phyloP scores from a whole-genome alignment of 2,329 filamentous ascomycete species.

The Arthrobotrys megalospora region DNA sequence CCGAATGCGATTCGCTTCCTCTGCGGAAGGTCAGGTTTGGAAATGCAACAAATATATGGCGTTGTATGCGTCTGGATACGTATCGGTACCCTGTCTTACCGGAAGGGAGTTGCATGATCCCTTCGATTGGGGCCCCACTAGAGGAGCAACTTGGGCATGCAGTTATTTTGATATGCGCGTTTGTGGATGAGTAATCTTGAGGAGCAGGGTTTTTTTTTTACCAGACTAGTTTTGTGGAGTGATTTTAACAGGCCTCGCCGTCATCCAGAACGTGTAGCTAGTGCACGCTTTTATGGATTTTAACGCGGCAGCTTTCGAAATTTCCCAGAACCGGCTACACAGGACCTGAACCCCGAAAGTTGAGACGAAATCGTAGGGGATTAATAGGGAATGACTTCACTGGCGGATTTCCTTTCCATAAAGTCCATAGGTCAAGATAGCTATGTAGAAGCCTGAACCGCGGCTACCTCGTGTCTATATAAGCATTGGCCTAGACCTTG shows the following conservation, averaged over 20 bases:
- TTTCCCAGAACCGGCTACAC: slow-evolving; percentile 1
- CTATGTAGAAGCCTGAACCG: no score
- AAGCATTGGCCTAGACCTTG: background rate
- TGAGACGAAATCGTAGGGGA: background rate
- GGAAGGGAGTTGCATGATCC: background rate
- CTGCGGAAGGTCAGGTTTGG: no score
- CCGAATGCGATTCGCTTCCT: no score
- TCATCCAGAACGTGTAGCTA: no score
- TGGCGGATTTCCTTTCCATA: no score
- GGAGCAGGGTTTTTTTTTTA: background rate
- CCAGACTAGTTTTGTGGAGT: no score
- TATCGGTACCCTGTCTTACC: background rate
- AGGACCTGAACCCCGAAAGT: slow-evolving; percentile 4
- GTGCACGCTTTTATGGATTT: background rate
- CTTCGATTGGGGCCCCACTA: background rate
- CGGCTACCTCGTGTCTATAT: background rate
- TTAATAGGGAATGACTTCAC: no score
- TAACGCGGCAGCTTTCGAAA: background rate
- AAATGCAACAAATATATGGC: no score
- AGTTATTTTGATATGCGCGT: background rate
- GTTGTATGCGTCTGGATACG: no score
- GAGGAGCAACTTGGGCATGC: no score
- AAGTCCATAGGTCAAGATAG: no score
- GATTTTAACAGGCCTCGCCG: no score
- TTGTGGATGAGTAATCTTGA: background rate